A percentile compares a stretch with the other conserved stretches of the same genome.
These are phyloP conservation scores for Aspergillus pseudoterreus DNA, from an alignment of 2,329 filamentous ascomycete species.

Conservation along the genomic window DNA sequence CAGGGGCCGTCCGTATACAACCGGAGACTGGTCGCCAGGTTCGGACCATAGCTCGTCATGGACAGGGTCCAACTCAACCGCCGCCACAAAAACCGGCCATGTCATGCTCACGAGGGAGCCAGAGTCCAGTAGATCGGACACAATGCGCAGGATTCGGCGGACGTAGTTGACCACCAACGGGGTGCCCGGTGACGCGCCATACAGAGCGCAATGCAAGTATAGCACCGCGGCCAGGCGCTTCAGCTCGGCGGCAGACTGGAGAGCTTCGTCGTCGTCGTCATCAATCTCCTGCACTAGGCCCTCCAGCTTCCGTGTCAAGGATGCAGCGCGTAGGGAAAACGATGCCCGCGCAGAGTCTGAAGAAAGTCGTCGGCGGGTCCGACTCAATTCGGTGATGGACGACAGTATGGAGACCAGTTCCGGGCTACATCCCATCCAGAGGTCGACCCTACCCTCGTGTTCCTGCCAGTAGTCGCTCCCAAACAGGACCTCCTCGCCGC, in stretches of 20 bases:
- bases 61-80: slow-evolving; percentile 39
- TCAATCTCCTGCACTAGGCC: slow-evolving; percentile 32
- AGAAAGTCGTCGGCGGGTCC: slow-evolving; percentile 26
- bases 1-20: slow-evolving; percentile 34
- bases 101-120: slow-evolving; percentile 34
- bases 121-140: slow-evolving; percentile 32
- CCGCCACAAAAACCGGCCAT: slow-evolving; percentile 45
- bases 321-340: slow-evolving; percentile 32
- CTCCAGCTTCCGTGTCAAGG: slow-evolving; percentile 32
- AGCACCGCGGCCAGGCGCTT: slow-evolving; percentile 44
- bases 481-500: slow-evolving; percentile 46
- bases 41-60: slow-evolving; percentile 36
- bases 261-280: slow-evolving; percentile 27
- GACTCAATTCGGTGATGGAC: slow-evolving; percentile 47
- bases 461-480: slow-evolving; percentile 47
- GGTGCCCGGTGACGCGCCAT: slow-evolving; percentile 41
- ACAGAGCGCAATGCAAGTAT: slow-evolving; percentile 46
- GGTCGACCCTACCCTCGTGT: slow-evolving; percentile 36
- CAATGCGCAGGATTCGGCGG: slow-evolving; percentile 31
- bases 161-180: slow-evolving; percentile 31
- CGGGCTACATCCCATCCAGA: slow-evolving; percentile 50
- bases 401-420: slow-evolving; percentile 46
- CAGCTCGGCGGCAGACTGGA: slow-evolving; percentile 38
- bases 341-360: slow-evolving; percentile 20
- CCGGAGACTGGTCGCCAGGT: slow-evolving; percentile 8